Percentiles rank a stretch among this genome's conserved stretches.
These are phyloP conservation scores for Syzygium grande DNA, from an alignment of 345 rosid species.

Conservation along the genomic window DNA sequence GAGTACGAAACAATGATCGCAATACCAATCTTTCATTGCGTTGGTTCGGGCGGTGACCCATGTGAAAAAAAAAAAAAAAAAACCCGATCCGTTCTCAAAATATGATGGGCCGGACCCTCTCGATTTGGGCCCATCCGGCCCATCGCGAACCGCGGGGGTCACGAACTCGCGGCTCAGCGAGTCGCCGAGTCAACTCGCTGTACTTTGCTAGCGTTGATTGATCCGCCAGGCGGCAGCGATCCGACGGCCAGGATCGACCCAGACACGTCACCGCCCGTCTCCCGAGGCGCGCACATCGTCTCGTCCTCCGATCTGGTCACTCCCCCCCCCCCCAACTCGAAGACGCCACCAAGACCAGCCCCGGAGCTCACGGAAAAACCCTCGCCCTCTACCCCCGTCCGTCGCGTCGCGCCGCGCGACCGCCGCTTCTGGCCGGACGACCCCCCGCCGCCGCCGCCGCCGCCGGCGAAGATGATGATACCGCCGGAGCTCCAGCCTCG, in stretches of 20 bases:
- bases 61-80: background rate
- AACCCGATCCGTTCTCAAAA: background rate
- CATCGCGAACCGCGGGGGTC: background rate
- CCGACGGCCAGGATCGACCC: constrained; percentile 10
- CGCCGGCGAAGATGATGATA: constrained; percentile 56
- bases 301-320: background rate
- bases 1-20: no score
- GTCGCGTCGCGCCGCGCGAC: background rate
- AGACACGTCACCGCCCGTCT: constrained; percentile 15
- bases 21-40: background rate
- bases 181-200: background rate
- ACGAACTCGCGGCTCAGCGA: background rate
- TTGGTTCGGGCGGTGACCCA: background rate
- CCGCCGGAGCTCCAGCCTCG: constrained; percentile 93
- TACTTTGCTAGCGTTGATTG: background rate
- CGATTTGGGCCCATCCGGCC: background rate
- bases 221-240: background rate
- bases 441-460: background rate
- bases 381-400: background rate
- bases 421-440: background rate
- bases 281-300: background rate
- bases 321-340: background rate
- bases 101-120: background rate
- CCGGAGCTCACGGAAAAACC: background rate
- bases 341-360: background rate